phyloP scores from a whole-genome alignment of 495 filamentous ascomycete genomes.

The Staphylotrichum tortipilum region DNA sequence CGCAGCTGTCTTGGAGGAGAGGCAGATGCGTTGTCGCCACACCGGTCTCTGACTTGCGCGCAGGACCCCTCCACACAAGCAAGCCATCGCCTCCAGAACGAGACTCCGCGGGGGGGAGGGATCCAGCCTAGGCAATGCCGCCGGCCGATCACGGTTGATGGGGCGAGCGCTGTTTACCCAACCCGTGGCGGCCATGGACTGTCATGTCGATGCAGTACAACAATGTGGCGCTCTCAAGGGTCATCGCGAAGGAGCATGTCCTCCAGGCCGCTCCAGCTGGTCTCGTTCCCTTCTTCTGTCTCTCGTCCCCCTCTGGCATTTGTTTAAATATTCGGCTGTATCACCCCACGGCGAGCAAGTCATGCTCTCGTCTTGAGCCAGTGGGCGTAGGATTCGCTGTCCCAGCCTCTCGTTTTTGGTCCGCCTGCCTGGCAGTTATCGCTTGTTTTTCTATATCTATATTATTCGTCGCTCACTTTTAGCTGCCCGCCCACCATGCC shows the following conservation, averaged over 20 bases:
- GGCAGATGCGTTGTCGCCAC: too few relatives aligned
- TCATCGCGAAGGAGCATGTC: too few relatives aligned
- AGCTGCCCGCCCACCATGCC: conserved; percentile 25
- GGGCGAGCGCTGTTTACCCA: background rate
- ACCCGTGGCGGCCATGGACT: background rate
- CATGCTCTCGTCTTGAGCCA: conserved; percentile 1
- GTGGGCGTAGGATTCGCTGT: background rate
- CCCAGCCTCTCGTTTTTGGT: conserved; percentile 11
- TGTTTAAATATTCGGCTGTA: conserved; percentile 10
- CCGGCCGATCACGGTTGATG: conserved; percentile 6
- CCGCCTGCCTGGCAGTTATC: too few relatives aligned
- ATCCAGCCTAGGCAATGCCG: background rate
- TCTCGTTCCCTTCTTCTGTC: background rate
- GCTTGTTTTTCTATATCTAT: background rate
- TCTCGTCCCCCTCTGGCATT: background rate
- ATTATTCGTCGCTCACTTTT: background rate
- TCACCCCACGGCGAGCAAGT: background rate
- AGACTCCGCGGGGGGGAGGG: too few relatives aligned
- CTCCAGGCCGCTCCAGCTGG: too few relatives aligned
- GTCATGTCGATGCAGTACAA: conserved; percentile 7
- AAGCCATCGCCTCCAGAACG: background rate
- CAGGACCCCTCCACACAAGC: background rate
- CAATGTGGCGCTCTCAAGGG: conserved; percentile 13
- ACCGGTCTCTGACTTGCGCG: background rate
- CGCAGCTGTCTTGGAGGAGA: too few relatives aligned